phyloP scores from a whole-genome alignment of 768 basidiomycete genomes.

The Pholiota conissans region DNA sequence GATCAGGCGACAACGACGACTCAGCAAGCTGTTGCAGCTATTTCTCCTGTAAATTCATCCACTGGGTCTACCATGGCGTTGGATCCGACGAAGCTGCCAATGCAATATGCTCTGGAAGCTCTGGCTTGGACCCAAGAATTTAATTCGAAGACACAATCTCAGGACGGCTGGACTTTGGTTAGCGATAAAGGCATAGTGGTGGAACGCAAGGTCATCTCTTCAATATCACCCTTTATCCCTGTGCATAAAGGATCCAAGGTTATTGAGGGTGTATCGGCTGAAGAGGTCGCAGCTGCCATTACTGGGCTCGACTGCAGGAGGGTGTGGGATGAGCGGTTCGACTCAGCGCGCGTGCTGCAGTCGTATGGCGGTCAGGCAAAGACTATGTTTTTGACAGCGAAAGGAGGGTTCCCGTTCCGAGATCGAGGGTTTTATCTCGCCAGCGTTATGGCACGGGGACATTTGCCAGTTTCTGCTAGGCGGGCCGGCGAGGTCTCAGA shows the following conservation, averaged over 20 bases:
- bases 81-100: conserved; percentile 62
- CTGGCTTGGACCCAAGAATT: conserved; percentile 78
- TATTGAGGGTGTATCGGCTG: conserved; percentile 90
- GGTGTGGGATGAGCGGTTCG: conserved; percentile 87
- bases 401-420: conserved; percentile 86
- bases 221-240: conserved; percentile 78
- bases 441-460: conserved; percentile 66
- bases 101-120: conserved; percentile 83
- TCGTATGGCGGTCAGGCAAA: conserved; percentile 74
- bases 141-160: conserved; percentile 42
- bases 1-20: conserved; percentile 75
- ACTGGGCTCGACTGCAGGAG: conserved; percentile 69
- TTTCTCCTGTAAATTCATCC: conserved; percentile 53
- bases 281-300: conserved; percentile 80
- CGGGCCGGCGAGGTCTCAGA: conserved; percentile 39
- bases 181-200: conserved; percentile 77
- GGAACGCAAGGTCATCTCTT: conserved; percentile 71
- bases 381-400: conserved; percentile 71
- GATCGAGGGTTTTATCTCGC: conserved; percentile 86
- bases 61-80: conserved; percentile 36
- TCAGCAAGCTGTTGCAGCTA: conserved; percentile 76
- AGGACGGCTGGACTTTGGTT: conserved; percentile 74
- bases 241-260: conserved; percentile 89
- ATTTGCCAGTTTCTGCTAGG: conserved; percentile 30
- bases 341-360: conserved; percentile 67